Conservation (phyloP, 73 alveolate species). For the Paramecium pentaurelia region DNA sequence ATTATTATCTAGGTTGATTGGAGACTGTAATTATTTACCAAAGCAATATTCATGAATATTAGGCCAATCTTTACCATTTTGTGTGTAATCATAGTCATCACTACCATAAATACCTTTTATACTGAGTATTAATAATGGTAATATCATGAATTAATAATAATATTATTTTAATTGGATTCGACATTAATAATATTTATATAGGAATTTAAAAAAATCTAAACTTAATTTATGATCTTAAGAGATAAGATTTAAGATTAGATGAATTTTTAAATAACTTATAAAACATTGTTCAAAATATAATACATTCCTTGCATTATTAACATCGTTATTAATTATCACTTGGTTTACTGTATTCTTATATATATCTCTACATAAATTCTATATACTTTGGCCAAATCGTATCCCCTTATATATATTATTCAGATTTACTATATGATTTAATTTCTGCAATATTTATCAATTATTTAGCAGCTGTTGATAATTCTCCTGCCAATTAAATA, state of each 20-base stretch:
- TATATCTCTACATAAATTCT: background rate
- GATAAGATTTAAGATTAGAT: background rate
- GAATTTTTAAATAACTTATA: background rate
- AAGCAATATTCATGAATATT: background rate
- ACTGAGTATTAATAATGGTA: background rate
- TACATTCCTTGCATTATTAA: constrained; percentile 10
- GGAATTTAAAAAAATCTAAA: background rate
- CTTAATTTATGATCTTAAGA: background rate
- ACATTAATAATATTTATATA: background rate
- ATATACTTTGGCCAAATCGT: constrained; percentile 29
- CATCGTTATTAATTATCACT: background rate
- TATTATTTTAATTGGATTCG: background rate
- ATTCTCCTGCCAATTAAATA: background rate
- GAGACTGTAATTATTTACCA: background rate
- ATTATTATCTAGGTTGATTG: background rate
- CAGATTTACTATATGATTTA: background rate
- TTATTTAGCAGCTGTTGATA: background rate
- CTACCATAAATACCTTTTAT: background rate
- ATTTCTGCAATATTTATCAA: background rate
- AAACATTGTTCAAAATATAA: background rate
- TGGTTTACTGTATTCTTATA: constrained; percentile 10
- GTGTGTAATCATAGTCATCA: background rate
- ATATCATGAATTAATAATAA: background rate
- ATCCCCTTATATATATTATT: background rate
- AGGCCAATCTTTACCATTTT: background rate